Evolutionary conservation across 2,329 filamentous ascomycete species (phyloP).

Genomic region (Metarhizium anisopliae): DNA sequence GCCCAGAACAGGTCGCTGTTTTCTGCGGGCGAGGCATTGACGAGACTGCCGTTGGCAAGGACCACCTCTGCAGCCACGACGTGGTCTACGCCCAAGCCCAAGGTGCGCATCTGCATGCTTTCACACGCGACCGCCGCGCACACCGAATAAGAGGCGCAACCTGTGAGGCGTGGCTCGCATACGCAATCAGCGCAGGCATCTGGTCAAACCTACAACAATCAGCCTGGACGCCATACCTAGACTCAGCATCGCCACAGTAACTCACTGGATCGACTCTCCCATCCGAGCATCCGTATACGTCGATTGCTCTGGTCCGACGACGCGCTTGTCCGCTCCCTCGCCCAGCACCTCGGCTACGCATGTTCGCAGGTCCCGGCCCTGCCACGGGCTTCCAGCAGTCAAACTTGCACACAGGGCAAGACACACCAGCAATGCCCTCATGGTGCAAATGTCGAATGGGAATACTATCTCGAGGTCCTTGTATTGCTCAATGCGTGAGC

Average conservation of each 20-base stretch:
- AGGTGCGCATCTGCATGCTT: conserved; percentile 17
- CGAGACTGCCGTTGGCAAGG: conserved; percentile 9
- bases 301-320: not conserved
- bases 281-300: conserved; percentile 7
- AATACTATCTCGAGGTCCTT: too few relatives aligned
- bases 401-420: too few relatives aligned
- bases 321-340: not conserved
- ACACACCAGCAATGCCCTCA: too few relatives aligned
- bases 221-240: not conserved
- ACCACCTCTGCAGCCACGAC: conserved; percentile 20
- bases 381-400: not conserved
- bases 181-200: conserved; percentile 7
- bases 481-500: too few relatives aligned
- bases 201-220: conserved; percentile 1
- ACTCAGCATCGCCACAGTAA: not conserved
- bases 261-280: conserved; percentile 8
- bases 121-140: conserved; percentile 6
- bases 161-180: conserved; percentile 5
- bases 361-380: not conserved
- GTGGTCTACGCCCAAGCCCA: conserved; percentile 20
- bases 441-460: too few relatives aligned
- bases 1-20: conserved; percentile 22
- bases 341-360: not conserved
- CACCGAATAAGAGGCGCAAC: conserved; percentile 8
- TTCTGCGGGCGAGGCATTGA: conserved; percentile 11